These are phyloP conservation scores for Collybia sp. DNA, from an alignment of 768 basidiomycete genomes.

Conservation along the genomic window DNA sequence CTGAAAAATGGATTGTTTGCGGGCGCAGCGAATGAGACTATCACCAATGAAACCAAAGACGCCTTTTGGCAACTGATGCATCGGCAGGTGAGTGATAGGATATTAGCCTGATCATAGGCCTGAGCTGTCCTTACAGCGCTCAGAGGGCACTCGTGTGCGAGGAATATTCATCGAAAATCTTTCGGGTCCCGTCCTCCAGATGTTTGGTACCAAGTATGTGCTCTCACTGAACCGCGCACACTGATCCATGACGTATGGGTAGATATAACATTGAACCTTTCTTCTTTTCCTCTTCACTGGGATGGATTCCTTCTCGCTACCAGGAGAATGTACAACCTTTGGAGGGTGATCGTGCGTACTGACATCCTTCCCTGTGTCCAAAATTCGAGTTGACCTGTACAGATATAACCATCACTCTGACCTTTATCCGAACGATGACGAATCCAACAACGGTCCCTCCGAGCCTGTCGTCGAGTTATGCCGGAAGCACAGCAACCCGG, in stretches of 20 bases:
- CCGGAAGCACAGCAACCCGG: conserved; percentile 7
- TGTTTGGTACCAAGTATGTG: conserved; percentile 44
- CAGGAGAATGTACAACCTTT: conserved; percentile 34
- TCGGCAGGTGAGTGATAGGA: conserved; percentile 19
- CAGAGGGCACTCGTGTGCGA: conserved; percentile 33
- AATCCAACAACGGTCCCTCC: conserved; percentile 19
- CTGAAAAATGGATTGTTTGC: conserved; percentile 27
- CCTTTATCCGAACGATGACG: conserved; percentile 41
- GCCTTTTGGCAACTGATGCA: conserved; percentile 29
- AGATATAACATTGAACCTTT: conserved; percentile 58
- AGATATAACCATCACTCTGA: conserved; percentile 55
- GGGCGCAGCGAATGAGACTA: conserved; percentile 11
- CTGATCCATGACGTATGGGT: not conserved
- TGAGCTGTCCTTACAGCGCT: conserved; percentile 13
- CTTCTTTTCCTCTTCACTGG: conserved; percentile 57
- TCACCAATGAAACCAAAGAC: conserved; percentile 16
- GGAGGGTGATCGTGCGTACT: conserved; percentile 33
- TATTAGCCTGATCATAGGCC: not conserved
- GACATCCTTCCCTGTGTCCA: too few relatives aligned
- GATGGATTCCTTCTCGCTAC: conserved; percentile 58
- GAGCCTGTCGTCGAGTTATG: conserved; percentile 13
- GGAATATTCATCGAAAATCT: conserved; percentile 48
- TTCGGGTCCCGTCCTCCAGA: conserved; percentile 45
- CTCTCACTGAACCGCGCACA: not conserved
- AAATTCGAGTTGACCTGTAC: not conserved